Evolutionary conservation across 768 basidiomycete genomes (phyloP), one percentile per base, ranked within the genome.

Genomic region (Pisolithus albus): DNA sequence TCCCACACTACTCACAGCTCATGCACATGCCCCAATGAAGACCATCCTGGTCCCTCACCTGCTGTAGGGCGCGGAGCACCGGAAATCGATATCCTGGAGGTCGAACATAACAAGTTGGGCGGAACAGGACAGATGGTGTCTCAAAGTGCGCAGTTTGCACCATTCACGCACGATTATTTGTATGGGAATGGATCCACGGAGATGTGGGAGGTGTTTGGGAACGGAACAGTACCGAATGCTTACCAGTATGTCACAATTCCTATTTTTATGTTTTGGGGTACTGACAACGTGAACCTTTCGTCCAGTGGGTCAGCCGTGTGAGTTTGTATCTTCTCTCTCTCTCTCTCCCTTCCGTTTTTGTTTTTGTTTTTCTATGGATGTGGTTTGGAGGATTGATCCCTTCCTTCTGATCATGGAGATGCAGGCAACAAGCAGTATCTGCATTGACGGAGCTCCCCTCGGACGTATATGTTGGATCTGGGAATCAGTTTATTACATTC

Each of bases 11-110:
- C 34, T 34, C 34, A 1, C 56, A 84, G 83, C 6, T 77, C 88
- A 0, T 92, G 88, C 62, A 88, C 88, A 1, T 92, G 89, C 61
- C 72, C 83, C 0, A 76, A 74, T 13, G 78, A 81, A 46, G 86
- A 89, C 54, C 90, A 92, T 63, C 90, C 89, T 0, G 90, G 90
- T 1, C 90, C 90, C 0, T 47, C 26, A 6, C 61, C 61, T 43
- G 47, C 53, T 15, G 60, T 68, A 32, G 88, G 89, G 10, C 82
- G 89, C 45, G 83, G 83, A 4, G 81, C 86, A 0, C 88, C 88
- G 4, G 88, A 92, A 67, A 89, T 92, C 61, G 89, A 92, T 64
- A 74, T 91, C 52, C 74, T 91, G 53, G 88, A 92, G 67, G 85
- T 83, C 0, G 83, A 88, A 62, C 75, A 74, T 60, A 79, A 83